phyloP scores from a whole-genome alignment of 1,284 basidiomycete genomes.

The Limonomyces culmigenus region DNA sequence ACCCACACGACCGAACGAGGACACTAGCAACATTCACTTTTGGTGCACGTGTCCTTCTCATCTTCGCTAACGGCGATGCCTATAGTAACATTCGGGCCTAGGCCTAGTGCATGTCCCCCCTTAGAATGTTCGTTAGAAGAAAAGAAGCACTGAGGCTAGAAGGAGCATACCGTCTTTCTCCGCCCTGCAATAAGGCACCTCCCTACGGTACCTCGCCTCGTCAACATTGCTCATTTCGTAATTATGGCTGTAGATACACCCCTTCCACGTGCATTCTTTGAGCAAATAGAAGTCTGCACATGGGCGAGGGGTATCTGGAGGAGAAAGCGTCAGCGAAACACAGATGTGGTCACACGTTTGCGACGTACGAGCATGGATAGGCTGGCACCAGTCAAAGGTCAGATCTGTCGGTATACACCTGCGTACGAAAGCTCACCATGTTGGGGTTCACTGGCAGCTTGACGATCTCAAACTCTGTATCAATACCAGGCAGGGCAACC shows the following conservation, averaged over 20 bases:
- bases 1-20: too few species aligned
- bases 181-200: too few species aligned
- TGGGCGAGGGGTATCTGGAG: constrained; percentile 28
- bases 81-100: too few species aligned
- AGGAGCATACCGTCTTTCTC: too few species aligned
- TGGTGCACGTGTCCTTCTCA: too few species aligned
- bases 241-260: constrained; percentile 42
- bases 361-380: neutral
- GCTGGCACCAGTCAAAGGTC: neutral
- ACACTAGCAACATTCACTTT: too few species aligned
- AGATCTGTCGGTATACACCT: neutral
- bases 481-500: neutral
- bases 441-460: neutral
- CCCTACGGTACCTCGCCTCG: too few species aligned
- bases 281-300: constrained; percentile 48
- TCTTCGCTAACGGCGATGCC: too few species aligned
- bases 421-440: neutral
- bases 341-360: neutral
- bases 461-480: neutral
- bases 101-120: too few species aligned
- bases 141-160: too few species aligned
- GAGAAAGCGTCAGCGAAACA: neutral
- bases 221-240: constrained; percentile 36
- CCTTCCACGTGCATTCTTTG: constrained; percentile 31
- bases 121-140: too few species aligned